Conservation (phyloP, 2,329 filamentous ascomycete genomes). For the Ramularia endophylla region DNA sequence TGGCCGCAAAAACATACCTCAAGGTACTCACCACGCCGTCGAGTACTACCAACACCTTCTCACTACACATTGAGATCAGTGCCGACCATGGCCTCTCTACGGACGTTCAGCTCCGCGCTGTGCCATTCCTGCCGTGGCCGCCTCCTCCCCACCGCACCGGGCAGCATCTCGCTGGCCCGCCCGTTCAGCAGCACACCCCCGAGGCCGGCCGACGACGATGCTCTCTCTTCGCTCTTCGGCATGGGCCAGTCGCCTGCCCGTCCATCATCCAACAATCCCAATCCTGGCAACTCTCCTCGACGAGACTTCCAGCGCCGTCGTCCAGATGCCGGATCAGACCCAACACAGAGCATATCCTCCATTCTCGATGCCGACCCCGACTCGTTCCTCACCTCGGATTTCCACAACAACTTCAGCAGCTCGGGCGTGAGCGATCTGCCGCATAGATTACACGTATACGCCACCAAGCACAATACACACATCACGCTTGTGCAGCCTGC, state of each 20-base stretch:
- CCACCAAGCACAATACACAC: slow-evolving; percentile 92
- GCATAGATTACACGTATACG: slow-evolving; percentile 81
- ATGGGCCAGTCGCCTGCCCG: not conserved
- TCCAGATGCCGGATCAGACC: not conserved
- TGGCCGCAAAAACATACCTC: slow-evolving; percentile 8
- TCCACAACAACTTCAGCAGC: slow-evolving; percentile 15
- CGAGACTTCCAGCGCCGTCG: not conserved
- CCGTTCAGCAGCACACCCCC: slow-evolving; percentile 3
- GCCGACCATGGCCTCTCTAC: slow-evolving; percentile 18
- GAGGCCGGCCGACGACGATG: not conserved
- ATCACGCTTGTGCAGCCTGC: slow-evolving; percentile 76
- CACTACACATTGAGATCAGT: not conserved
- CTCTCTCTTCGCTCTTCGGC: not conserved
- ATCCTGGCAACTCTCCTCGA: not conserved
- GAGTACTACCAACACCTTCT: too few species aligned
- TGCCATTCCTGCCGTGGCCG: slow-evolving; percentile 35
- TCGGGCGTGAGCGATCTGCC: slow-evolving; percentile 35
- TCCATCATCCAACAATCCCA: not conserved
- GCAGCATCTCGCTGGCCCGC: slow-evolving; percentile 29
- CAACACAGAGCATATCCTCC: slow-evolving; percentile 1
- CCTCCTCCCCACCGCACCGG: slow-evolving; percentile 16
- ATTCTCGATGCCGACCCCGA: slow-evolving; percentile 2
- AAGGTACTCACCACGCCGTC: too few species aligned
- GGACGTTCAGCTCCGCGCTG: slow-evolving; percentile 29
- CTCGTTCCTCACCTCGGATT: slow-evolving; percentile 10